A percentile compares a stretch with the other conserved stretches of the same genome.
These are phyloP conservation scores for Curvularia sp. DNA, from an alignment of 2,329 filamentous ascomycete genomes.

Conservation along the genomic window DNA sequence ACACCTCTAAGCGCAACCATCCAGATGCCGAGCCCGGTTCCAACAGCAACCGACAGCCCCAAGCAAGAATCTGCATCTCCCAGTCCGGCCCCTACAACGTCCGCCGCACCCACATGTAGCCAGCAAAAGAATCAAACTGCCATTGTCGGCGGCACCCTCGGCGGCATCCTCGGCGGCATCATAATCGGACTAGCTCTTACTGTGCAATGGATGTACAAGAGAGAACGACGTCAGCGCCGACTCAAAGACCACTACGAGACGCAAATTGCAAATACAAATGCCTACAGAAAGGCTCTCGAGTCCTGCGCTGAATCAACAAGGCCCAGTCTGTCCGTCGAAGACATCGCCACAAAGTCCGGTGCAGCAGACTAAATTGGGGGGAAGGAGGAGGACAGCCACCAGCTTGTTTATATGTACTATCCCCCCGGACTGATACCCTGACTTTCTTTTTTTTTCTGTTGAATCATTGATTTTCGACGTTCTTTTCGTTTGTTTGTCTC, in stretches of 20 bases:
- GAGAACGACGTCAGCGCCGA: constrained; percentile 41
- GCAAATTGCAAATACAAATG: constrained; percentile 39
- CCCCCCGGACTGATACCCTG: background rate
- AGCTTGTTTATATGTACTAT: background rate
- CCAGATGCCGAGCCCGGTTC: constrained; percentile 16
- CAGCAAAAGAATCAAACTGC: constrained; percentile 32
- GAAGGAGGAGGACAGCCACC: background rate
- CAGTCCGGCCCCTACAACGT: constrained; percentile 11
- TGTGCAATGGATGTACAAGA: constrained; percentile 37
- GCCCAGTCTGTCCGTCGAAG: constrained; percentile 13
- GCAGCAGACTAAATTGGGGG: background rate
- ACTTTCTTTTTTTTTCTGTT: background rate
- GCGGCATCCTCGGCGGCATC: constrained; percentile 33
- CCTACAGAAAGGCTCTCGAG: constrained; percentile 36
- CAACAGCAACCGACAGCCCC: constrained; percentile 14
- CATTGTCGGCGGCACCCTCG: constrained; percentile 37
- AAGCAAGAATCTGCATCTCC: constrained; percentile 18
- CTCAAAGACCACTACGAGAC: constrained; percentile 48
- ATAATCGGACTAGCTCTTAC: constrained; percentile 25
- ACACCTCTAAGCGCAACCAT: constrained; percentile 36
- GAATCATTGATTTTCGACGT: background rate
- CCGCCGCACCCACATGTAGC: constrained; percentile 20
- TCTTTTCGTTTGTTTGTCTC: background rate
- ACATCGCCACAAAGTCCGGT: constrained; percentile 2
- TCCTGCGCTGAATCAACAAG: constrained; percentile 19